Evolutionary conservation across 2,329 filamentous ascomycete genomes (phyloP), one percentile per base, ranked within the genome.

Genomic region (Nigrospora sphaerica): DNA sequence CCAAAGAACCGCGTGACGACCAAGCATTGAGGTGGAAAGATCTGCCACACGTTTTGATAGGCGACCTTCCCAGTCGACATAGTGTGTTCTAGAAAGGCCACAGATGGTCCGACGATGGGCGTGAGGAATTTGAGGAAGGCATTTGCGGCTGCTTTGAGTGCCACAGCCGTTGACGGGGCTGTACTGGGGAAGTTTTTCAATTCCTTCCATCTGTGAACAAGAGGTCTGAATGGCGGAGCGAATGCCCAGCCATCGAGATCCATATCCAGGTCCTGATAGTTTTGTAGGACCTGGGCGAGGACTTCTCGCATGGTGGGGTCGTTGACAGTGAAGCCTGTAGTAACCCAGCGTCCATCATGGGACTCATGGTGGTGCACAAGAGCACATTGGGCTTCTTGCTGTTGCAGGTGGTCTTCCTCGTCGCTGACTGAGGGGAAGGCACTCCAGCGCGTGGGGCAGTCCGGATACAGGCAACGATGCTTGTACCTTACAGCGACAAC

Each of bases 141-240:
- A 9, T 42, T 49, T 3, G 49, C 52, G 12, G 53, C 51, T 33
- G 39, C 46, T 44, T 49, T 52, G 9, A 50, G 19, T 6, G 11
- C 37, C 4, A 32, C 45, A 13, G 42, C 44, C n/a, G n/a, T n/a
- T n/a, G n/a, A n/a, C 9, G 42, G 23, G 9, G 45, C 19, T 7
- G 45, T 19, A 12, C n/a, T 16, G 13, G 46, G 44, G 32, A 50
- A 55, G 12, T 42, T 18, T 36, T 57, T 54, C 28, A 63, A 46
- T 6, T 36, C 41, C 9, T 61, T 56, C 64, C 64, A 67, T 19
- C 64, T 59, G 45, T 67, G 63, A 6, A 67, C 63, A n/a, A 68
- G 46, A n/a, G n/a, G n/a, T n/a, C n/a, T 55, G 52, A 60, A 65
- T 0, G 62, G 62, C 1, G 55, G 51, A 7, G 46, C 19, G 50